Evolutionary conservation across 768 basidiomycete genomes (phyloP), one percentile per base, ranked within the genome.

Genomic region (Austroboletus festivus): DNA sequence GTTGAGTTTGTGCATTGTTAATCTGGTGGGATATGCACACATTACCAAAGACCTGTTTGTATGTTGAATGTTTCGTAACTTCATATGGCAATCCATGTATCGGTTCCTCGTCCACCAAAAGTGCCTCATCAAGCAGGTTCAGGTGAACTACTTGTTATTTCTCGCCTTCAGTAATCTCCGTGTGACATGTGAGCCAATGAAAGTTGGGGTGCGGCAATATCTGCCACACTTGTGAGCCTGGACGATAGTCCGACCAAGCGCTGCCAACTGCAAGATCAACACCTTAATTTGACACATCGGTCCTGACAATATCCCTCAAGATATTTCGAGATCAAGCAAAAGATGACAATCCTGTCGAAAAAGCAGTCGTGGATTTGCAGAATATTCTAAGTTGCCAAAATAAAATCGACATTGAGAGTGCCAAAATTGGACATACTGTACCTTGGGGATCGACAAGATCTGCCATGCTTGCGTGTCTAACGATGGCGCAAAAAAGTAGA

Each of bases 331-430:
- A 15, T 22, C 42, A 22, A 57, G 42, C 5, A 65, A 56, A 4
- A 67, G 38, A 13, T 63, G 58, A 21, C 50, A 38, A 26, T 69
- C 61, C 12, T 65, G 59, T 21, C 60, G 47, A 22, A 59, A 39
- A 16, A 64, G 45, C 4, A 42, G 34, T n/a, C 22, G 40, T 33
- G 31, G 15, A 33, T 33, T 11, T 7, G 9, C 13, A 13, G 31
- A 33, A 28, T 5, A 5, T 6, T 33, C 13, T 33, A 15, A 33
- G 3, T 3, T 11, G 13, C 12, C 12, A 4, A 33, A 33, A 15
- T 33, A 13, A 28, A 28, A 6, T 28, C 12, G 28, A 28, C 28
- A 11, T 15, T 15, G 13, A 33, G 31, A 13, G 15, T 33, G 9
- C 26, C 5, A 28, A 5, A 28, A 33, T 4, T 33, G 28, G 28